Base-by-base conservation (phyloP, 192 early-diverging fungal species). In the Backusella macrospora region DNA sequence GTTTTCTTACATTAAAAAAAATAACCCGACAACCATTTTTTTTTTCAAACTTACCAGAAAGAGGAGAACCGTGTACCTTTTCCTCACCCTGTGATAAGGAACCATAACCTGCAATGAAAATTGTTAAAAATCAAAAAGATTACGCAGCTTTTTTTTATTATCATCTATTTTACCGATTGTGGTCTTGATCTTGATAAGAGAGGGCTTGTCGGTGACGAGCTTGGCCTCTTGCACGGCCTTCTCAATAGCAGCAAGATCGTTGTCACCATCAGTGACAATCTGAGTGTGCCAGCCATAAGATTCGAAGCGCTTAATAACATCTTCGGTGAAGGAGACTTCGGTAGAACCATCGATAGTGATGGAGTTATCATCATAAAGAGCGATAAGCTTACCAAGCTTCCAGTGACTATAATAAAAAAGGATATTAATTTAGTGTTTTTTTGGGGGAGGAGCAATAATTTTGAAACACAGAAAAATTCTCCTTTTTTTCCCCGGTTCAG, bases 321-420 rank as follows among this genome's bases (percentile, higher is more conserved):
- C 92, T 82, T 98, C 96, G 34, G 96, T 97, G 77, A 98, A 99
- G 12, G 94, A 92, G n/a, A 93, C 80, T 40, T 84, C 83, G 67
- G 90, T 92, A 44, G 89, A 87, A 68, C 96, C 96, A 86, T 97
- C 97, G 78, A 99, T 96, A 59, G 92, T 90, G 83, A 99, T 94
- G 74, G 95, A 86, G 85, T 99, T 99, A 77, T 95, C 94, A 81
- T 99, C 98, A 85, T 99, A 99, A 44, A 99, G 82, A 21, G 88
- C 92, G 73, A 98, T 95, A 67, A 99, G 85, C 73, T 98, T 97
- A 71, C 97, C 96, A 15, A 99, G 85, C 83, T 97, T 82, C 73
- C 95, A 81, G 75, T 98, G 94, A 46, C 86, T 89, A 62, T 59
- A 14, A 21, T 44, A 66, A 44, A 66, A 66, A 66, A n/a, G 13